A percentile compares a stretch with the other conserved stretches of the same genome.
Conservation (phyloP, 2,329 filamentous ascomycete species). For the Aureobasidium uvarum region DNA sequence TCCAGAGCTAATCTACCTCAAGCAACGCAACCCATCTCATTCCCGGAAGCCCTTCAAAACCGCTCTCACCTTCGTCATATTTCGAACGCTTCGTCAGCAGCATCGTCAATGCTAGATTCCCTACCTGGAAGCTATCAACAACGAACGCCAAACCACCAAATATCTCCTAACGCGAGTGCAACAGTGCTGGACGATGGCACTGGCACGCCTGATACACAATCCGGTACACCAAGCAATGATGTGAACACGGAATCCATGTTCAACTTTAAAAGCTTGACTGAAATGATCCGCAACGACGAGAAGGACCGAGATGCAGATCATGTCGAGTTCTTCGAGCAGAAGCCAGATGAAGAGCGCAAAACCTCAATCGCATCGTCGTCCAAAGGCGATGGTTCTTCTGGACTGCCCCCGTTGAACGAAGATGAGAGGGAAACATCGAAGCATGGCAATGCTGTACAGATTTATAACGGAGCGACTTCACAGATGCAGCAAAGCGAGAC, state of each 20-base stretch:
- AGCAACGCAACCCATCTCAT: slow-evolving; percentile 32
- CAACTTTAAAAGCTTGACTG: slow-evolving; percentile 84
- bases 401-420: neutral
- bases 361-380: slow-evolving; percentile 9
- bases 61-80: slow-evolving; percentile 62
- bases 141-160: slow-evolving; percentile 5
- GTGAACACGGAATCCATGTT: slow-evolving; percentile 73
- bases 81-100: slow-evolving; percentile 81
- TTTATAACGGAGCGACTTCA: neutral
- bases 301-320: slow-evolving; percentile 44
- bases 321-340: slow-evolving; percentile 40
- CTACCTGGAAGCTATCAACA: slow-evolving; percentile 47
- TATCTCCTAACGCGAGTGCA: slow-evolving; percentile 16
- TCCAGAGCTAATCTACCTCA: slow-evolving; percentile 45
- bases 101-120: slow-evolving; percentile 73
- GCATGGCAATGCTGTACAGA: slow-evolving; percentile 7
- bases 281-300: slow-evolving; percentile 71
- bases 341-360: slow-evolving; percentile 7
- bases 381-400: neutral
- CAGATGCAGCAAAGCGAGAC: neutral
- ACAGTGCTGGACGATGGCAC: slow-evolving; percentile 11
- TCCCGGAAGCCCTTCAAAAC: slow-evolving; percentile 28
- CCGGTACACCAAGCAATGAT: slow-evolving; percentile 48
- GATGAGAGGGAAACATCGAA: neutral
- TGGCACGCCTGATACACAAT: slow-evolving; percentile 24